Percentiles rank a stretch among this genome's conserved stretches.
phyloP scores from a whole-genome alignment of 2,329 filamentous ascomycete genomes.

The Paraconiothyrium sp. region DNA sequence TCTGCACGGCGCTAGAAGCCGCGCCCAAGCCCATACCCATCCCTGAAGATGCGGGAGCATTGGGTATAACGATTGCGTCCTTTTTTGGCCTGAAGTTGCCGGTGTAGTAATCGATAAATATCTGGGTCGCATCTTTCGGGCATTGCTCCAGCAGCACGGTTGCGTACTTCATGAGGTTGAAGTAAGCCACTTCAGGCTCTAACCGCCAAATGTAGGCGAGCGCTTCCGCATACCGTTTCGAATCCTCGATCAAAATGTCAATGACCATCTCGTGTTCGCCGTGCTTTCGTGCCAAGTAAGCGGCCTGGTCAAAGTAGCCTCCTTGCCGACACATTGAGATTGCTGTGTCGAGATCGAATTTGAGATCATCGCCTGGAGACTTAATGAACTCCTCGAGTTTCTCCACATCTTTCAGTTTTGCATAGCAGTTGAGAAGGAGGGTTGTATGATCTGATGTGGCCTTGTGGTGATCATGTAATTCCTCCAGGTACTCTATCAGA shows the following conservation, averaged over 20 bases:
- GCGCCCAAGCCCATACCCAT: slow-evolving; percentile 52
- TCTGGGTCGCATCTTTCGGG: slow-evolving; percentile 78
- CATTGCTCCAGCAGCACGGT: slow-evolving; percentile 89
- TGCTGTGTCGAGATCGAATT: slow-evolving; percentile 96
- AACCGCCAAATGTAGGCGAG: slow-evolving; percentile 91
- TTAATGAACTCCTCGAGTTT: slow-evolving; percentile 98
- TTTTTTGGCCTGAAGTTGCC: slow-evolving; percentile 80
- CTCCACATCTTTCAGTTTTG: slow-evolving; percentile 95
- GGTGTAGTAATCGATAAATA: slow-evolving; percentile 96
- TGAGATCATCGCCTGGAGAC: slow-evolving; percentile 90
- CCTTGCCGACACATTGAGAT: slow-evolving; percentile 98
- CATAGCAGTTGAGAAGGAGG: slow-evolving; percentile 93
- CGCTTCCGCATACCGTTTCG: slow-evolving; percentile 87
- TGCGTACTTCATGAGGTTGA: slow-evolving; percentile 93
- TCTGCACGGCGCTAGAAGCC: slow-evolving; percentile 82
- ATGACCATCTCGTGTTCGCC: slow-evolving; percentile 93
- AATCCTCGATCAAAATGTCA: slow-evolving; percentile 94
- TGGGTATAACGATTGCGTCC: slow-evolving; percentile 63
- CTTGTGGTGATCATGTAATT: slow-evolving; percentile 91
- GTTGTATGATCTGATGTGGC: slow-evolving; percentile 97
- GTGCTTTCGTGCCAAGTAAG: slow-evolving; percentile 93
- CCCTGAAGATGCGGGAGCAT: slow-evolving; percentile 57
- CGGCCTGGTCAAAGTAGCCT: slow-evolving; percentile 95
- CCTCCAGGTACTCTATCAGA: slow-evolving; percentile 94
- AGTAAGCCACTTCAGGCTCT: slow-evolving; percentile 81